Evolutionary conservation across 345 rosid species (phyloP).

Genomic region (Salix caprea): DNA sequence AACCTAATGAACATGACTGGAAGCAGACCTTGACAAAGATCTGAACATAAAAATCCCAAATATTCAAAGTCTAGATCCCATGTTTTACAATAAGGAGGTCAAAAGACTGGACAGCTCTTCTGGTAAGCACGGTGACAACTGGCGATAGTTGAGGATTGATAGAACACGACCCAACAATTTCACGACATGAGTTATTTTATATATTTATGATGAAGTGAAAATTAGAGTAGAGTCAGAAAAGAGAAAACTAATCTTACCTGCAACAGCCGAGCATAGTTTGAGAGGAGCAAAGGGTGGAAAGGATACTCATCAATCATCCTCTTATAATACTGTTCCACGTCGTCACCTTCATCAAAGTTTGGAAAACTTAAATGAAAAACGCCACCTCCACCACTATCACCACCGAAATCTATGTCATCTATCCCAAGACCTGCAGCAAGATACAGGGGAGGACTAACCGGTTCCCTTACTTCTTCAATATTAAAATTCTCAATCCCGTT

Average conservation of each 20-base stretch:
- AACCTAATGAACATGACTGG: background rate
- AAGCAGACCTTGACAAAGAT: background rate
- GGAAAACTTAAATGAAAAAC: constrained; percentile 33
- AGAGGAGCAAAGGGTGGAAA: constrained; percentile 61
- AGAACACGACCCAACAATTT: background rate
- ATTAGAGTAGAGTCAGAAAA: background rate
- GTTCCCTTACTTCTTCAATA: constrained; percentile 38
- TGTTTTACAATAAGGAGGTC: background rate
- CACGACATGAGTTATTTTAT: background rate
- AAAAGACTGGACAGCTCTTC: background rate
- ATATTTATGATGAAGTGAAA: background rate
- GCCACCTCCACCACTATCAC: constrained; percentile 22
- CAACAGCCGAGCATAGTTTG: constrained; percentile 65
- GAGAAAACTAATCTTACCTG: constrained; percentile 38
- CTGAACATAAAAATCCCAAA: background rate
- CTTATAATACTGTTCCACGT: constrained; percentile 46
- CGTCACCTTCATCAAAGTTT: constrained; percentile 36
- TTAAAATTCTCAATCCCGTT: constrained; percentile 3
- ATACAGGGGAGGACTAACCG: constrained; percentile 57
- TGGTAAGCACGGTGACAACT: background rate
- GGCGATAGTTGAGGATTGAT: background rate
- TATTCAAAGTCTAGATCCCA: background rate
- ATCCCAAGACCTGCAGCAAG: constrained; percentile 70
- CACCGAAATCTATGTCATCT: constrained; percentile 19
- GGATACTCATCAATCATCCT: constrained; percentile 67